phyloP scores from a whole-genome alignment of 2,329 filamentous ascomycete species.

The Epichloe coenophiala region DNA sequence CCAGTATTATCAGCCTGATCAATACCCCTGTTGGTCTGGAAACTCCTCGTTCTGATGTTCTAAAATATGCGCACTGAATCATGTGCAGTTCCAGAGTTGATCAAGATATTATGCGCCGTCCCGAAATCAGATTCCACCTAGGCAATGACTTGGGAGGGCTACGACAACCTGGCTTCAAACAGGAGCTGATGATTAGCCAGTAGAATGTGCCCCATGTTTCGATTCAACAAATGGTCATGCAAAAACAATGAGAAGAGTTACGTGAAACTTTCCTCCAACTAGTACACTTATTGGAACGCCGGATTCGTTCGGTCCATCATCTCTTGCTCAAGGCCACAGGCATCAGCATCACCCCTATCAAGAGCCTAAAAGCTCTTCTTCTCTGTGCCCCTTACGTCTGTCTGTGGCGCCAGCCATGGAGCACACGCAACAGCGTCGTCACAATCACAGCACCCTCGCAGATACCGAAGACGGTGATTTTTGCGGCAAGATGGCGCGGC shows the following conservation, averaged over 20 bases:
- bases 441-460: too few relatives aligned
- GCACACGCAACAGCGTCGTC: too few relatives aligned
- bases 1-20: too few relatives aligned
- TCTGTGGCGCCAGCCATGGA: too few relatives aligned
- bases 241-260: too few relatives aligned
- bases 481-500: constrained; percentile 23
- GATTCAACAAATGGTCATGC: not conserved
- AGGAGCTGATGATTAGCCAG: not conserved
- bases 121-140: not conserved
- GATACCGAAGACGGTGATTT: too few relatives aligned
- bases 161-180: not conserved
- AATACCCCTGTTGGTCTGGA: too few relatives aligned
- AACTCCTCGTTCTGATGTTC: too few relatives aligned
- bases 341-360: constrained; percentile 18
- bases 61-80: too few relatives aligned
- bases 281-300: constrained; percentile 12
- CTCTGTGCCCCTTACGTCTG: constrained; percentile 23
- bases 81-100: too few relatives aligned
- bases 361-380: constrained; percentile 11
- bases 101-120: too few relatives aligned
- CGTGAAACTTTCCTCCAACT: not conserved
- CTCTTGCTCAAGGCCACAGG: constrained; percentile 11
- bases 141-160: not conserved
- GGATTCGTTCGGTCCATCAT: constrained; percentile 22
- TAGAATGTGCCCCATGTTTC: too few relatives aligned